Base-by-base conservation (phyloP, 2,329 filamentous ascomycete genomes). In the Aspergillus sp. region DNA sequence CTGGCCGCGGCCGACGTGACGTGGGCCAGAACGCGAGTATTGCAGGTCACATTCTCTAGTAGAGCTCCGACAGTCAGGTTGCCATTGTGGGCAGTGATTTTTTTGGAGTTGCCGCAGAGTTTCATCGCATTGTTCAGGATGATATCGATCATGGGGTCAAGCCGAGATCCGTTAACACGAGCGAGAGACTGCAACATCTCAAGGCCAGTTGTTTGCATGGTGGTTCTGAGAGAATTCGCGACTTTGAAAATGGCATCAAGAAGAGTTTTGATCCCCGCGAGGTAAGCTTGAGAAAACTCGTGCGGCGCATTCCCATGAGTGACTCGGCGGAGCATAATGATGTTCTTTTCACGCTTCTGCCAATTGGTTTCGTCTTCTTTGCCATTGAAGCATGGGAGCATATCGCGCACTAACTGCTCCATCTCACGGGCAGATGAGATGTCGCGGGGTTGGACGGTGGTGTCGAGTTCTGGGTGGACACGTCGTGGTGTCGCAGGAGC, bases 331-430 rank as follows among this genome's bases (percentile, higher is more conserved):
- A 98, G 76, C 64, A 89, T 93, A 7, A 83, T 83, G 39, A 92
- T 83, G 69, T 85, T 88, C 77, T 93, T 89, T 73, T 98, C 93
- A 72, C 93, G 84, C 65, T 89, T 87, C 66, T 90, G 73, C 93
- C 93, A 98, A 70, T 98, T 98, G 59, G 90, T 86, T 70, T 98
- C 93, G 0, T 89, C 86, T 77, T 98, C 93, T 70, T 83, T 91
- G 52, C 93, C 93, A 64, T 97, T 92, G 61, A 97, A 97, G 71
- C 83, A 83, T 53, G 82, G 82, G 33, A 87, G 80, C 90, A 98
- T 96, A 33, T 90, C 88, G 63, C 85, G 86, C 71, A 96, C 87
- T 1, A 89, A 86, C 24, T 96, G 92, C 59, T 97, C 93, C n/a
- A 98, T 79, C 70, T 97, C 92, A 66, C 91, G 84, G 64, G 88